A percentile compares a stretch with the other conserved stretches of the same genome.
phyloP scores from a whole-genome alignment of 2,329 filamentous ascomycete genomes.

The Colletotrichum noveboracense region DNA sequence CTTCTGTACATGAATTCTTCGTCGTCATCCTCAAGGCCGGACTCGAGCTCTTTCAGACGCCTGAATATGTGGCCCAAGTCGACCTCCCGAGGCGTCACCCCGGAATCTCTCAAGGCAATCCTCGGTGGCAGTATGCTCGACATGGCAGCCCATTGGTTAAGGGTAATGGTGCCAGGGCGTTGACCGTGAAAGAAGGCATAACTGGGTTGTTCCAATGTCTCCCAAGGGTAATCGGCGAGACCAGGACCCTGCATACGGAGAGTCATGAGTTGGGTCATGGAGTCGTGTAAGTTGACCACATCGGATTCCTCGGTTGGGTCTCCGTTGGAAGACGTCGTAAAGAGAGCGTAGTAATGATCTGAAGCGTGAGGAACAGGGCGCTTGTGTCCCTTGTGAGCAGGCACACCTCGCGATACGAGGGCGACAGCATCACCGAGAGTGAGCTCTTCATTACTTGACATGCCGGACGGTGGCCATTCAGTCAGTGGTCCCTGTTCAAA shows the following conservation, averaged over 20 bases:
- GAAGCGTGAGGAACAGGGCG: constrained; percentile 58
- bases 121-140: constrained; percentile 61
- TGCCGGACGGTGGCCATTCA: constrained; percentile 62
- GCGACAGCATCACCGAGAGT: constrained; percentile 59
- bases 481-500: constrained; percentile 44
- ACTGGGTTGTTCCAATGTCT: constrained; percentile 77
- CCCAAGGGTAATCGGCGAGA: constrained; percentile 61
- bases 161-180: constrained; percentile 71
- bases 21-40: constrained; percentile 60
- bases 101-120: constrained; percentile 63
- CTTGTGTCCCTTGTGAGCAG: constrained; percentile 60
- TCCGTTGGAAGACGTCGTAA: constrained; percentile 54
- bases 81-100: constrained; percentile 64
- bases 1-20: constrained; percentile 64
- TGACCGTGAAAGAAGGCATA: constrained; percentile 71
- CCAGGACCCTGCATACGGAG: constrained; percentile 51
- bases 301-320: constrained; percentile 52
- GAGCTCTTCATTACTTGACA: constrained; percentile 55
- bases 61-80: constrained; percentile 62
- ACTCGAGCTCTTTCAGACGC: constrained; percentile 63
- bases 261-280: constrained; percentile 65
- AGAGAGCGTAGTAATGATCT: constrained; percentile 61
- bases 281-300: constrained; percentile 53
- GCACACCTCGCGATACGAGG: constrained; percentile 63
- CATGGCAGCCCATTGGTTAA: constrained; percentile 71